A percentile compares a stretch with the other conserved stretches of the same genome.
phyloP scores from a whole-genome alignment of 192 early-diverging fungal species.

The Phlyctochytrium planicorne region DNA sequence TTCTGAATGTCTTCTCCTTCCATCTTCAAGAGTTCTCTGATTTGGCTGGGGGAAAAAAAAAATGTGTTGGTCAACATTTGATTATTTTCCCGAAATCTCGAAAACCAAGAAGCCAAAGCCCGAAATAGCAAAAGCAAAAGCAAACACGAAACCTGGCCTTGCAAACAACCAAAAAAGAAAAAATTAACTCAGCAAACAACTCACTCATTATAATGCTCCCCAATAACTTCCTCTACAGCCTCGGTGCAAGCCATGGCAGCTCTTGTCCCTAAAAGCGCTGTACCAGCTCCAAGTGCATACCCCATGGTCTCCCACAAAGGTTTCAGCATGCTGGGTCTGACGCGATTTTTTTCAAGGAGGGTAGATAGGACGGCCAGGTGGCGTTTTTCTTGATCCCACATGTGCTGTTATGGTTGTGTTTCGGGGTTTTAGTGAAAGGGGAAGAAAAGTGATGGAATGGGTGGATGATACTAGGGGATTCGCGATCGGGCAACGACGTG shows the following conservation, averaged over 20 bases:
- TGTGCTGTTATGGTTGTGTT: conserved; percentile 58
- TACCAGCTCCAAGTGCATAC: conserved; percentile 78
- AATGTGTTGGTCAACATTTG: no score
- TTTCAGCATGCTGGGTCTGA: conserved; percentile 79
- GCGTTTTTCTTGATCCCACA: conserved; percentile 92
- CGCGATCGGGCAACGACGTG: no score
- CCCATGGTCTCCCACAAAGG: conserved; percentile 88
- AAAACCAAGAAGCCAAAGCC: no score
- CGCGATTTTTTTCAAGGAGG: conserved; percentile 71
- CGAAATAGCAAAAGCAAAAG: no score
- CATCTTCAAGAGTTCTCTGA: conserved; percentile 77
- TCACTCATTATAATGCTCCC: conserved; percentile 92
- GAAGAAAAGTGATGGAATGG: no score
- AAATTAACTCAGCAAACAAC: no score
- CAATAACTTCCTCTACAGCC: conserved; percentile 95
- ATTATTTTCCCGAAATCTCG: no score
- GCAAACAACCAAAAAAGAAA: no score
- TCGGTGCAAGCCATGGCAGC: conserved; percentile 99
- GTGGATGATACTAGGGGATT: no score
- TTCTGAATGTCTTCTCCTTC: conserved; percentile 47
- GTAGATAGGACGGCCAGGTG: conserved; percentile 81
- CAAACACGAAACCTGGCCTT: no score
- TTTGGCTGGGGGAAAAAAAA: conserved; percentile 47
- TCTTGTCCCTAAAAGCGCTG: conserved; percentile 88
- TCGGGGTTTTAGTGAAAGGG: no score